Conservation (phyloP, 192 early-diverging fungal genomes). For the Tieghemiomyces parasiticus region DNA sequence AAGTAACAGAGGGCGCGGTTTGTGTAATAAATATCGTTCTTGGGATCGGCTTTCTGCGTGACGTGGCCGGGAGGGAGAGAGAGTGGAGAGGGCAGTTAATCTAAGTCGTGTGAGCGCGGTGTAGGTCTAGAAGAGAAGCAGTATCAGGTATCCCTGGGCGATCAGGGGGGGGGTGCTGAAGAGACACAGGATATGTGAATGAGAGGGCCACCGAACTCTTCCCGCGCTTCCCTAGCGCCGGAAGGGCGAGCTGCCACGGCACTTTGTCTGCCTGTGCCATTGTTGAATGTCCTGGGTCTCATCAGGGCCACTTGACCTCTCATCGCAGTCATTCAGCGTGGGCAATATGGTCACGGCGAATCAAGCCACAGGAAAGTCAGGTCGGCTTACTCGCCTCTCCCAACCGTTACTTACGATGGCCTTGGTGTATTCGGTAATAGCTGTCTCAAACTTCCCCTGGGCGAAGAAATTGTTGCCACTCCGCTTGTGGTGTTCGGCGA, state of each 20-base stretch:
- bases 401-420: constrained; percentile 39
- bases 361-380: background rate
- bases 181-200: background rate
- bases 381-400: background rate
- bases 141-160: too few species aligned
- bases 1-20: constrained; percentile 67
- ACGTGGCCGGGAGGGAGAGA: too few species aligned
- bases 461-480: constrained; percentile 44
- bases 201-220: background rate
- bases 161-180: background rate
- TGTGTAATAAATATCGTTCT: constrained; percentile 55
- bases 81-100: too few species aligned
- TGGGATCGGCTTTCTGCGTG: constrained; percentile 23
- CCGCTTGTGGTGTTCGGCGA: constrained; percentile 35
- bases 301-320: too few species aligned
- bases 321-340: too few species aligned
- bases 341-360: too few species aligned
- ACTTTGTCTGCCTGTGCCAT: too few species aligned
- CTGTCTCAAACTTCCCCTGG: constrained; percentile 39
- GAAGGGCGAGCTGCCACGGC: too few species aligned
- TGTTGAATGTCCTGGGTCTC: too few species aligned
- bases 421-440: constrained; percentile 56
- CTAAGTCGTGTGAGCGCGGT: constrained; percentile 22
- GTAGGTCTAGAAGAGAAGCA: constrained; percentile 14
- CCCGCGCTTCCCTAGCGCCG: background rate